A percentile compares a stretch with the other conserved stretches of the same genome.
phyloP scores from a whole-genome alignment of 257 asterid species.

The Haberlea rhodopensis region DNA sequence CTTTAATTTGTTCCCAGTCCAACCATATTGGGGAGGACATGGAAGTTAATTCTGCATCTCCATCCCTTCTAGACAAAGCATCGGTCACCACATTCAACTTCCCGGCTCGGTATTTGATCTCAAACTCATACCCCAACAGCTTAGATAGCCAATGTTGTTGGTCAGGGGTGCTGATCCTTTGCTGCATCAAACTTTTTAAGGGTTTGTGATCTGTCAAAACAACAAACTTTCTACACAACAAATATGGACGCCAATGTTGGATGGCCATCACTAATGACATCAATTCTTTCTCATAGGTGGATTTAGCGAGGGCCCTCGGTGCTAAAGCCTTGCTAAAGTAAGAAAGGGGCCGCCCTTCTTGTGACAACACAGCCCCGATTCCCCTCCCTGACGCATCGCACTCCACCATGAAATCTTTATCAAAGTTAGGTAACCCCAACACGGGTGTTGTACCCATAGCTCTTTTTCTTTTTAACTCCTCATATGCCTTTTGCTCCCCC shows the following conservation, averaged over 20 bases:
- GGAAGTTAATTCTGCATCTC: rapidly evolving
- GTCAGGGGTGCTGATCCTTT: neutral
- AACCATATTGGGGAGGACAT: too few species aligned
- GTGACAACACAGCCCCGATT: neutral
- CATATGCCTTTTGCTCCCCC: neutral
- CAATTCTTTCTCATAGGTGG: neutral
- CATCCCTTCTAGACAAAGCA: too few species aligned
- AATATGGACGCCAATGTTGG: neutral
- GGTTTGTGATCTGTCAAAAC: neutral
- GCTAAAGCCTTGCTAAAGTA: too few species aligned
- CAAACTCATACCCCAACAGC: too few species aligned
- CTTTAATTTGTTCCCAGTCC: too few species aligned
- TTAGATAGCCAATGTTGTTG: too few species aligned
- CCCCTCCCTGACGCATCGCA: too few species aligned
- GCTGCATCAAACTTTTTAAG: neutral
- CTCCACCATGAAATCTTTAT: neutral
- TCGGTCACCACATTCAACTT: too few species aligned
- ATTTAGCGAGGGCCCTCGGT: neutral
- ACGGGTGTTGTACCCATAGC: neutral
- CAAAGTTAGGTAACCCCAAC: neutral
- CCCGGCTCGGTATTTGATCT: too few species aligned
- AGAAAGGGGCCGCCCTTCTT: neutral
- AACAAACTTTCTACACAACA: neutral
- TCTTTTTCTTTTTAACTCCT: too few species aligned
- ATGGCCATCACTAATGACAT: neutral